These are phyloP conservation scores for Paramecium sexaurelia DNA, from an alignment of 73 alveolate genomes.

Conservation along the genomic window DNA sequence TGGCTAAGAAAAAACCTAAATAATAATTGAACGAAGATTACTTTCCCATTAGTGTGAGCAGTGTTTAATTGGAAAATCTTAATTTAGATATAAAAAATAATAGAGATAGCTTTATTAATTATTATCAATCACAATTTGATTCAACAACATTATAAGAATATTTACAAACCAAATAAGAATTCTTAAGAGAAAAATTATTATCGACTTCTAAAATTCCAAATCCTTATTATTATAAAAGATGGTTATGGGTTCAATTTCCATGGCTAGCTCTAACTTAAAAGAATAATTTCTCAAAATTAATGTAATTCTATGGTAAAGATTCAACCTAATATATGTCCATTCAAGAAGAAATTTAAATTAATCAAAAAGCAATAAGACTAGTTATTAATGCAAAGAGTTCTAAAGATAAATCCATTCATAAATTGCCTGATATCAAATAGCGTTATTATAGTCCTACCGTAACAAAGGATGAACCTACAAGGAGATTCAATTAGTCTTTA, in stretches of 20 bases:
- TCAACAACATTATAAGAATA: not conserved
- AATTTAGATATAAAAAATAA: conserved; percentile 3
- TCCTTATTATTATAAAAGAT: conserved; percentile 41
- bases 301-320: conserved; percentile 4
- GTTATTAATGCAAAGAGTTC: not conserved
- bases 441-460: not conserved
- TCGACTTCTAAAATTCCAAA: not conserved
- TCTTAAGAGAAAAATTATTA: conserved; percentile 3
- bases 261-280: conserved; percentile 6
- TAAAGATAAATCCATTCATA: not conserved
- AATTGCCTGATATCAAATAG: not conserved
- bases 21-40: not conserved
- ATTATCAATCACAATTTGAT: not conserved
- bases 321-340: not conserved
- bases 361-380: not conserved
- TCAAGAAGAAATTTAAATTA: not conserved
- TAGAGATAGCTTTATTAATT: not conserved
- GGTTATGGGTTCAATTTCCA: conserved; percentile 55
- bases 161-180: not conserved
- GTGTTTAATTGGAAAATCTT: not conserved
- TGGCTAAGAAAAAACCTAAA: not conserved
- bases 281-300: not conserved
- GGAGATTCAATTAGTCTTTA: not conserved
- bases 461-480: not conserved
- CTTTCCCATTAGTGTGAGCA: not conserved